phyloP scores from a whole-genome alignment of 2,329 filamentous ascomycete genomes.

The Biscogniauxia sp. region DNA sequence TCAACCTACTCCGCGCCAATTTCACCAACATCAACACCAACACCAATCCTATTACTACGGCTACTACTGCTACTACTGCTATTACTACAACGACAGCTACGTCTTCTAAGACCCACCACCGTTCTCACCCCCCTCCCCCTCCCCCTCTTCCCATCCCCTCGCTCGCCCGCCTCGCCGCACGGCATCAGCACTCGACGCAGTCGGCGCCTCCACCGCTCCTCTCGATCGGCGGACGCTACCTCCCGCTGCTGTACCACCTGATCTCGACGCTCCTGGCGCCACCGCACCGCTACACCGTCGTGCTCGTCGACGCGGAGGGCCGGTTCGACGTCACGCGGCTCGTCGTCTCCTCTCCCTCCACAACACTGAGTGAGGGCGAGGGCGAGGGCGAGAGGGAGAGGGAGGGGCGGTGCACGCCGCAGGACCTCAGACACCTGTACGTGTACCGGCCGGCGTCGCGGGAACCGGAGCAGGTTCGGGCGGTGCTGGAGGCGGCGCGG shows the following conservation, averaged over 20 bases:
- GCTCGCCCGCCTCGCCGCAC: conserved; percentile 46
- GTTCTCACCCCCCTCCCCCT: conserved; percentile 11
- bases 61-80: too few species aligned
- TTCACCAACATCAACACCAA: conserved; percentile 6
- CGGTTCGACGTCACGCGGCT: conserved; percentile 54
- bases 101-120: too few species aligned
- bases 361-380: neutral
- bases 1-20: conserved; percentile 18
- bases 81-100: too few species aligned
- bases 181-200: conserved; percentile 49
- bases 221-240: conserved; percentile 49
- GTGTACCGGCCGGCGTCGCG: conserved; percentile 43
- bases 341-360: conserved; percentile 7
- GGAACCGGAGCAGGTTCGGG: conserved; percentile 28
- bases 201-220: conserved; percentile 40
- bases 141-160: conserved; percentile 38
- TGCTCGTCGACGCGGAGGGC: conserved; percentile 54
- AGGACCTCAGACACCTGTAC: conserved; percentile 50
- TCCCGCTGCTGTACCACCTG: conserved; percentile 56
- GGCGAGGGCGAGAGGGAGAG: too few species aligned
- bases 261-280: conserved; percentile 49
- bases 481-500: conserved; percentile 41
- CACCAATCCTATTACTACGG: too few species aligned
- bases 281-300: conserved; percentile 47
- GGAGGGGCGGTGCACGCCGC: neutral